Base-by-base conservation (phyloP, 1,284 basidiomycete genomes). In the Cryptococcus amylolentus region DNA sequence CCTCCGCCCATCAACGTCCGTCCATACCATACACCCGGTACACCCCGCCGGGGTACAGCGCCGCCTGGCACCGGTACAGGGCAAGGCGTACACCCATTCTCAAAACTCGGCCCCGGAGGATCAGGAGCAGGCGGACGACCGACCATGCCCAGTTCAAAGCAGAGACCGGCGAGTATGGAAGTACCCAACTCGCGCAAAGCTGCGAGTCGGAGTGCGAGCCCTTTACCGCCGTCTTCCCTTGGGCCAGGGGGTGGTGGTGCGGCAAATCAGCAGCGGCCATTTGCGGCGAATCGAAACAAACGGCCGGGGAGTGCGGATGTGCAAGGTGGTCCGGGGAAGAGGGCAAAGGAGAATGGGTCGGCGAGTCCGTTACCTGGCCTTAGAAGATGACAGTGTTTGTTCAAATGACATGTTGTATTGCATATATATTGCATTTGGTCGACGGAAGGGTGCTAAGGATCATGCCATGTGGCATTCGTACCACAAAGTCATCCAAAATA, bases 301-400 rank as follows among this genome's bases (percentile, higher is more conserved):
- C 16, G 56, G 27, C 51, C 56, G 23, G 51, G 51, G 5, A 53
- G 51, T 20, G 46, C 48, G 4, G 56, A 57, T 26, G 48, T 47
- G 28, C 54, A 55, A 20, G 44, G 45, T n/a, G 38, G 38, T 2
- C 44, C n/a, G 28, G n/a, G 27, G 37, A 54, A 54, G 26, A 20
- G 38, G 35, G 46, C 38, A 5, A 54, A 54, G 20, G 55, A 43
- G 23, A 60, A 55, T 46, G 56, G 58, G 35, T 56, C 55, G 12
- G 58, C 51, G 12, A 60, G 58, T 54, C 58, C 58, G 14, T 56
- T 60, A 55, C 58, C 58, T 10, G 45, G 45, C n/a, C 5, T 26
- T 13, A 20, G 16, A 20, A 23, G 45, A 16, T 46, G 45, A 46
- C 18, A n/a, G 12, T 16, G 23, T 16, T 8, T 16, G 7, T 3